Evolutionary conservation across 768 basidiomycete genomes (phyloP).

Genomic region (Tylopilus felleus): DNA sequence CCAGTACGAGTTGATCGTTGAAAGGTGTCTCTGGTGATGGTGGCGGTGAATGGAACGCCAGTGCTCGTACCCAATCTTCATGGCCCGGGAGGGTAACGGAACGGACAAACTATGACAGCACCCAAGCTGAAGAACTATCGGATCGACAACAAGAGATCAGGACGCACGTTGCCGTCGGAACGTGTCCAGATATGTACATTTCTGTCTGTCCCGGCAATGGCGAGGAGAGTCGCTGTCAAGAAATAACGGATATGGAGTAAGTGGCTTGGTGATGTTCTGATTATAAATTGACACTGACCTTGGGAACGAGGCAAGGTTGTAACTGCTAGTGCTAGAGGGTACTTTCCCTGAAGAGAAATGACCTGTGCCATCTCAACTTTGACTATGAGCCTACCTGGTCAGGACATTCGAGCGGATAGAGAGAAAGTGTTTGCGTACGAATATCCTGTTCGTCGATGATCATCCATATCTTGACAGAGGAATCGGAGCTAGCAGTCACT

Average conservation of each 20-base stretch:
- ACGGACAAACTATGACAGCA: conserved; percentile 48
- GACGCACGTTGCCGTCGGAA: conserved; percentile 52
- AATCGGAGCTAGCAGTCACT: conserved; percentile 83
- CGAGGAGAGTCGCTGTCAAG: conserved; percentile 59
- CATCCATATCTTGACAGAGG: conserved; percentile 72
- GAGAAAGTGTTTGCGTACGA: conserved; percentile 23
- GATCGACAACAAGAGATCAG: conserved; percentile 2
- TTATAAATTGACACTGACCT: conserved; percentile 42
- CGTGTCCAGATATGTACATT: conserved; percentile 76
- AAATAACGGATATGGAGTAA: neutral
- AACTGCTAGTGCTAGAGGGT: conserved; percentile 70
- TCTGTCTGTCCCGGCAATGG: conserved; percentile 78
- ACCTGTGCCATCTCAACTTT: conserved; percentile 48
- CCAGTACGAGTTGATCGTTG: conserved; percentile 60
- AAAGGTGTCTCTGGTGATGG: conserved; percentile 13
- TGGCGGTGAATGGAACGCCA: conserved; percentile 56
- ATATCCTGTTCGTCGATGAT: conserved; percentile 28
- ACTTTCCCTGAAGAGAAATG: conserved; percentile 62
- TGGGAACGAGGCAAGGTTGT: conserved; percentile 61
- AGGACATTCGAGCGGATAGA: conserved; percentile 1
- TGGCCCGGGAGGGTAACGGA: conserved; percentile 73
- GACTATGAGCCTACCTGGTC: conserved; percentile 26
- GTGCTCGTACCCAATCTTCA: conserved; percentile 91
- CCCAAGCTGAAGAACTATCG: neutral
- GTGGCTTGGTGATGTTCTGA: neutral